Evolutionary conservation across 345 rosid species (phyloP), one percentile per base, ranked within the genome.

Genomic region (Kandelia obovata): DNA sequence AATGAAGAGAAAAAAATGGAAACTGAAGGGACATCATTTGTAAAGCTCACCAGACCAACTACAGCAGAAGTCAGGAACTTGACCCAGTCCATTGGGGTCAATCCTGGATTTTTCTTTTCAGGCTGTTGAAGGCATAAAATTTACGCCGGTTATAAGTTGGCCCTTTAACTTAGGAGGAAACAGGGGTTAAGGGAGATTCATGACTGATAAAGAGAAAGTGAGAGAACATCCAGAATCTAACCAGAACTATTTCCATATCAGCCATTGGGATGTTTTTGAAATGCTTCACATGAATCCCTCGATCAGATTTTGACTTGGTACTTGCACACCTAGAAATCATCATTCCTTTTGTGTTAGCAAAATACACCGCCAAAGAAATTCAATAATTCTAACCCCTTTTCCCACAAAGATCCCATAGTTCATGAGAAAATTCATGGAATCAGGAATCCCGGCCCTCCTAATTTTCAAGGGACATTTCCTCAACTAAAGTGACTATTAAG

Each of bases 71-170:
- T 84, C 39, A 95, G 72, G 74, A 95, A 95, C 83, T 84, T 95
- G 84, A 92, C 96, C 99, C 99, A 95, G 77, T 95, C 99, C 92
- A 89, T 81, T 56, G 99, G 99, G 68, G 99, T 95, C 76, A 95
- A 79, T 64, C 97, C 96, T 31, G 99, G 99, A 76, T 87, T 95
- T 79, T 86, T 87, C 87, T 95, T 95, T 81, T 95, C 99, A 57
- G 99, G 98, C 99, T 95, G 91, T 79, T 62, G 63, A 74, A 69
- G 53, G 47, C 4, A 71, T 20, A 69, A 62, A n/a, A 56, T 61
- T 27, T 30, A 67, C 39, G 67, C 62, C 26, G 74, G 69, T 76
- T 60, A 68, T 37, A 62, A 53, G 53, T 61, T 23, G 13, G 60
- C 26, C 30, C 6, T 39, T 27, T 19, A 35, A 57, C 31, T 20